Conservation (phyloP, 2,329 filamentous ascomycete species). For the Grosmannia huntii region DNA sequence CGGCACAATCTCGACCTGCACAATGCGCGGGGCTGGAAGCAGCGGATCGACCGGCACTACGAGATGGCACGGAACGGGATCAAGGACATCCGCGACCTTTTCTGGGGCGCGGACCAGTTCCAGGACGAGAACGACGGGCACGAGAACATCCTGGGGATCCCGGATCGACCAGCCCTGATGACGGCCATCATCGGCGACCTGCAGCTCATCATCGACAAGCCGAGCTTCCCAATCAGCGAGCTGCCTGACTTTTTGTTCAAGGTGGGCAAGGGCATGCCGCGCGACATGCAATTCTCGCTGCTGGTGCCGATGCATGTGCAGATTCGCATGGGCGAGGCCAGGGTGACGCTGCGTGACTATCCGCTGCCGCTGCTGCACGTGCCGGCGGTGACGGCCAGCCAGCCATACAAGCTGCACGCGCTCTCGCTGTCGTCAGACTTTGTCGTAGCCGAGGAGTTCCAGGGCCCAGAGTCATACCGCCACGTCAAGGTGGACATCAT, state of each 20-base stretch:
- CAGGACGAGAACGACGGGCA: slow-evolving; percentile 71
- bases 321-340: slow-evolving; percentile 80
- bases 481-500: slow-evolving; percentile 75
- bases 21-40: slow-evolving; percentile 86
- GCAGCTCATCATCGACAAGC: slow-evolving; percentile 77
- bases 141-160: slow-evolving; percentile 76
- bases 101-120: slow-evolving; percentile 71
- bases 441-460: slow-evolving; percentile 87
- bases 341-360: slow-evolving; percentile 81
- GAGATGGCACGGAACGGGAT: slow-evolving; percentile 58
- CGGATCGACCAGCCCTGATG: slow-evolving; percentile 74
- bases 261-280: slow-evolving; percentile 93
- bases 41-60: slow-evolving; percentile 69
- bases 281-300: slow-evolving; percentile 79
- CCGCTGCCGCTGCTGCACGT: slow-evolving; percentile 86
- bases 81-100: slow-evolving; percentile 63
- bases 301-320: slow-evolving; percentile 83
- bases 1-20: slow-evolving; percentile 61
- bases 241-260: slow-evolving; percentile 74
- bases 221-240: slow-evolving; percentile 73
- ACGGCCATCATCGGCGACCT: slow-evolving; percentile 71
- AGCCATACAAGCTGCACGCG: slow-evolving; percentile 68
- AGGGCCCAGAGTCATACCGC: slow-evolving; percentile 66
- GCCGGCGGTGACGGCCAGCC: slow-evolving; percentile 64
- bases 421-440: slow-evolving; percentile 82